Evolutionary conservation across 371 early-diverging fungal species (phyloP), one percentile per base, ranked within the genome.

Genomic region (Mucor lusitanicus): DNA sequence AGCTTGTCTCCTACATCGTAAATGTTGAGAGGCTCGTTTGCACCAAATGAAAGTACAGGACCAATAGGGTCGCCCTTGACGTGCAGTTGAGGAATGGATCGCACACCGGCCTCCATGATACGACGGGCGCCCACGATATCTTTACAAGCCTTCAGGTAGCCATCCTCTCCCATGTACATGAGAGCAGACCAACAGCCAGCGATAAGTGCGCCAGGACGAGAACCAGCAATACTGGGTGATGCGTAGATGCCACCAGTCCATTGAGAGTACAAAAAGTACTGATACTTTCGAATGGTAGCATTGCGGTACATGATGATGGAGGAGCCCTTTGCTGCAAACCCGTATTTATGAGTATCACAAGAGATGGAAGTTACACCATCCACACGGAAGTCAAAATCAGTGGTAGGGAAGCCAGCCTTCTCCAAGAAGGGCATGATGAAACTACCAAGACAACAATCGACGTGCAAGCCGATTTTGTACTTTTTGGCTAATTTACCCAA

Each of bases 191-290:
- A 98, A 81, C 97, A 97, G 15, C 94, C 96, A 17, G 99, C 99
- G 81, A 97, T 91, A 61, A 98, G 78, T 6, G 98, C 94, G 32
- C 99, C 99, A 25, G 95, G 93, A 44, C 96, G 88, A 40, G 96
- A 95, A 8, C 99, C 99, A 13, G 97, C 95, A 42, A 97, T 86
- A 44, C 93, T 87, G 2, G 97, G 99, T 28, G 95, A 94, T 12
- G 95, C 97, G 78, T 98, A 98, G 64, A 98, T 93, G 67, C 99
- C 99, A 53, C 97, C 98, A 0, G 95, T 90, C 99, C 99, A 98
- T 57, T 95, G 92, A 2, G 96, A 85, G 21, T 84, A 80, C 50
- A 94, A 84, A 72, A 95, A 97, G 81, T 97, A 98, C 76, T 97
- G 97, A 77, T 90, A 91, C 64, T 92, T 93, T 70, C 97, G 89